phyloP scores from a whole-genome alignment of 169 alveolate species.

The Plasmodium gonderi region DNA sequence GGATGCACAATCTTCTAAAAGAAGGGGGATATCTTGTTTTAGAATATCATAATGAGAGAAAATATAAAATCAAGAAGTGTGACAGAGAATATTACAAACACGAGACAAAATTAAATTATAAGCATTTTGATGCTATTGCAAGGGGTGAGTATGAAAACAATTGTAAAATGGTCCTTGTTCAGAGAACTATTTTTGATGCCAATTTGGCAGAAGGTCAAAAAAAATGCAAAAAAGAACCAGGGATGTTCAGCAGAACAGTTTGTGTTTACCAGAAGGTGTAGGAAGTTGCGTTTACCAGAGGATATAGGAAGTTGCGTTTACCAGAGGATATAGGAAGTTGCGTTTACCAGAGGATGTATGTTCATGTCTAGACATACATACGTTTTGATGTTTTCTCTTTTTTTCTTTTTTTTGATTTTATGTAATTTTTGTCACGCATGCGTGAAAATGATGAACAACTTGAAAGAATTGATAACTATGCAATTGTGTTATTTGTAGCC shows the following conservation, averaged over 20 bases:
- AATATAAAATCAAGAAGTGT: slow-evolving; percentile 37
- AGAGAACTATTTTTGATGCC: slow-evolving; percentile 6
- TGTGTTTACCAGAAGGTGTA: slow-evolving; percentile 35
- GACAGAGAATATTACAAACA: slow-evolving; percentile 14
- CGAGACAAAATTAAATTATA: slow-evolving; percentile 22
- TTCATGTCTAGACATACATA: background rate
- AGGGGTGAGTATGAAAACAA: slow-evolving; percentile 15
- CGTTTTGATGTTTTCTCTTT: background rate
- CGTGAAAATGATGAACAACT: background rate
- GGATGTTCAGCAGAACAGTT: slow-evolving; percentile 54
- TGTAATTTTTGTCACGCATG: background rate
- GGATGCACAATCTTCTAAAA: slow-evolving; percentile 19
- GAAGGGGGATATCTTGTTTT: slow-evolving; percentile 36
- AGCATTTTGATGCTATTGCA: slow-evolving; percentile 35
- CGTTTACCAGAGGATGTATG: background rate
- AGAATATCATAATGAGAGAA: slow-evolving; percentile 49
- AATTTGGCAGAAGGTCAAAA: background rate
- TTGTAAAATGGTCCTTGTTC: background rate
- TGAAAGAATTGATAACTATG: background rate
- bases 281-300: background rate
- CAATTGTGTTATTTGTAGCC: background rate
- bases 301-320: background rate
- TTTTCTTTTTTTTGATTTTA: background rate
- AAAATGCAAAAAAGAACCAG: background rate
- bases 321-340: background rate